Percentiles rank a stretch among this genome's conserved stretches.
phyloP scores from a whole-genome alignment of 306 rosid species.

The Pyrus communis region DNA sequence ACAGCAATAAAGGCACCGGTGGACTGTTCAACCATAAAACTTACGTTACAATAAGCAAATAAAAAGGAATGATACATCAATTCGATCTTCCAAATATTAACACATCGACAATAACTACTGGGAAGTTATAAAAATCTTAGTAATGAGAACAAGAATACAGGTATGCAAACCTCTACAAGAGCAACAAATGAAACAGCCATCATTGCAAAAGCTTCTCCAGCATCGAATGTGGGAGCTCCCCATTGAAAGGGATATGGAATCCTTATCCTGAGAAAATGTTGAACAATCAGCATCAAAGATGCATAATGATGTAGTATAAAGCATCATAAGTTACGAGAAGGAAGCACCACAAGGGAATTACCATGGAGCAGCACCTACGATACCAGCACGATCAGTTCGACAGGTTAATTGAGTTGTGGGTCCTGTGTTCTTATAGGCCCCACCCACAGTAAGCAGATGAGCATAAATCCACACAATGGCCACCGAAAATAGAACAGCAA shows the following conservation, averaged over 20 bases:
- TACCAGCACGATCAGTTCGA: constrained; percentile 91
- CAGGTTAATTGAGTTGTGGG: constrained; percentile 57
- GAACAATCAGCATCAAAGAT: constrained; percentile 56
- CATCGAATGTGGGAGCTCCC: constrained; percentile 97
- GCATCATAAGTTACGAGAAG: not conserved
- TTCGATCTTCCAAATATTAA: not conserved
- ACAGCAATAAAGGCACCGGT: constrained; percentile 82
- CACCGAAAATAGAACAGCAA: constrained; percentile 80
- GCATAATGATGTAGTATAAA: not conserved
- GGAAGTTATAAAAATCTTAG: not conserved
- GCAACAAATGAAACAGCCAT: constrained; percentile 93
- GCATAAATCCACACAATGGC: constrained; percentile 84
- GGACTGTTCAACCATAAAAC: constrained; percentile 49
- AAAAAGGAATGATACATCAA: not conserved
- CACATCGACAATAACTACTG: not conserved
- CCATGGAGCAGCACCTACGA: constrained; percentile 83
- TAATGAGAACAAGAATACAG: not conserved
- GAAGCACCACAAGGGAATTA: constrained; percentile 21
- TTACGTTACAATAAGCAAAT: not conserved
- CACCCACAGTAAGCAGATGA: constrained; percentile 76
- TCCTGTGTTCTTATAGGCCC: constrained; percentile 67
- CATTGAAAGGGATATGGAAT: constrained; percentile 96
- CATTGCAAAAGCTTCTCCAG: constrained; percentile 98
- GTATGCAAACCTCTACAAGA: constrained; percentile 67
- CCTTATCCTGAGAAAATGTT: constrained; percentile 56